Percentiles rank a stretch among this genome's conserved stretches.
These are phyloP conservation scores for Polytrichum commune DNA, from an alignment of 225 moss, liverwort and hornwort genomes.

Conservation along the genomic window DNA sequence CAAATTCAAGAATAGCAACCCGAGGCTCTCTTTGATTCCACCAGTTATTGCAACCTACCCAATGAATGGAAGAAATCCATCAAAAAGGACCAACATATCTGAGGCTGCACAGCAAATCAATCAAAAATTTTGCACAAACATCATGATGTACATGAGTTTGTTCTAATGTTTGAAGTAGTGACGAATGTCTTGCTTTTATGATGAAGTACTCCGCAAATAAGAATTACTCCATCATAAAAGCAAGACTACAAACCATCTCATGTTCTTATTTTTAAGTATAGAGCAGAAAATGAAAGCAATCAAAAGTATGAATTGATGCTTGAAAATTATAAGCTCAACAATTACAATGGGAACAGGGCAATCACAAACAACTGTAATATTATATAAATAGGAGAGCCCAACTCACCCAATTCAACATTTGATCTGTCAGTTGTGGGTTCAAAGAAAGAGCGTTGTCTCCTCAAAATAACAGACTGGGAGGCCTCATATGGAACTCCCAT, in stretches of 20 bases:
- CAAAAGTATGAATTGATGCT: background rate
- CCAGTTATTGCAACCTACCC: constrained; percentile 72
- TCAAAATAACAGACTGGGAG: constrained; percentile 32
- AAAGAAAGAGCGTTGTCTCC: constrained; percentile 29
- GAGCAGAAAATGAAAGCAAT: background rate
- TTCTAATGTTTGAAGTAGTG: no score
- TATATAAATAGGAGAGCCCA: background rate
- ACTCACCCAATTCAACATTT: constrained; percentile 39
- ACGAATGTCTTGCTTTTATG: no score
- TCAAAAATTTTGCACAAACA: no score
- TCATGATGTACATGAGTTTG: no score
- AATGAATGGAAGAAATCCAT: constrained; percentile 6
- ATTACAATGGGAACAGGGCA: background rate
- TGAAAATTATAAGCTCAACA: background rate
- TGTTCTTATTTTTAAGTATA: background rate
- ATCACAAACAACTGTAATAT: background rate
- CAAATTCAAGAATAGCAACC: constrained; percentile 73
- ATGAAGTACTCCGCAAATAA: no score
- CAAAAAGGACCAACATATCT: background rate
- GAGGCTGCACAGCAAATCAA: background rate
- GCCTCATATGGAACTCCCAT: constrained; percentile 73
- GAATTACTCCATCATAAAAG: no score
- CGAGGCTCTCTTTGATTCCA: constrained; percentile 49
- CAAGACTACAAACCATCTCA: no score
- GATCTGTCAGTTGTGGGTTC: constrained; percentile 33